Conservation (phyloP, 495 filamentous ascomycete genomes). For the Hypomontagnella monticulosa region DNA sequence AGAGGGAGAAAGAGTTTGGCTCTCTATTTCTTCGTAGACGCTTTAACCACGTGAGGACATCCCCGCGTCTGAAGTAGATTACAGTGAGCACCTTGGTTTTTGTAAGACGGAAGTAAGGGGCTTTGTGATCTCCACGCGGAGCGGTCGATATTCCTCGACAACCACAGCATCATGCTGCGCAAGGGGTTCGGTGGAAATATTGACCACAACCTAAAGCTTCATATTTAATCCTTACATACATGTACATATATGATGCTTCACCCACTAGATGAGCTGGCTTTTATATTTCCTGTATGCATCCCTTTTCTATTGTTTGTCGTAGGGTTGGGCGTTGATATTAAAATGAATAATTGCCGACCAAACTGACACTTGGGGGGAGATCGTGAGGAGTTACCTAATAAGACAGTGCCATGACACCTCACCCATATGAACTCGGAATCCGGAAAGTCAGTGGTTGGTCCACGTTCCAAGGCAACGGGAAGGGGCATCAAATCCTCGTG, state of each 20-base stretch:
- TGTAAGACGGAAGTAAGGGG: conserved; percentile 1
- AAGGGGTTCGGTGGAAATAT: conserved; percentile 7
- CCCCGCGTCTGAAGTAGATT: conserved; percentile 30
- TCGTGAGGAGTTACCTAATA: neutral
- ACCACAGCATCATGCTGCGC: conserved; percentile 31
- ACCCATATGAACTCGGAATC: conserved; percentile 33
- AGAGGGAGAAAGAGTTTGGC: neutral
- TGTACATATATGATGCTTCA: no score
- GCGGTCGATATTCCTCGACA: neutral
- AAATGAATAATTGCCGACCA: neutral
- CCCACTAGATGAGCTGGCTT: no score
- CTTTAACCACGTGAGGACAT: conserved; percentile 6
- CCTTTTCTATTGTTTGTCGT: no score
- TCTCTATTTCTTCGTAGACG: neutral
- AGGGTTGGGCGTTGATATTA: conserved; percentile 1
- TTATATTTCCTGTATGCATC: no score
- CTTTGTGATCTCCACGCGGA: neutral
- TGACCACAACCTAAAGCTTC: conserved; percentile 6
- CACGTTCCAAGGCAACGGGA: conserved; percentile 31
- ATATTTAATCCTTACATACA: neutral
- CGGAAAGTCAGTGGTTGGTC: conserved; percentile 40
- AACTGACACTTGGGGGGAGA: neutral
- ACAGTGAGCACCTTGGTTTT: conserved; percentile 2
- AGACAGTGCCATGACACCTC: neutral
- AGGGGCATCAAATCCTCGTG: conserved; percentile 27